Evolutionary conservation across 768 basidiomycete genomes (phyloP), one percentile per base, ranked within the genome.

Genomic region (Suillus clintonianus): DNA sequence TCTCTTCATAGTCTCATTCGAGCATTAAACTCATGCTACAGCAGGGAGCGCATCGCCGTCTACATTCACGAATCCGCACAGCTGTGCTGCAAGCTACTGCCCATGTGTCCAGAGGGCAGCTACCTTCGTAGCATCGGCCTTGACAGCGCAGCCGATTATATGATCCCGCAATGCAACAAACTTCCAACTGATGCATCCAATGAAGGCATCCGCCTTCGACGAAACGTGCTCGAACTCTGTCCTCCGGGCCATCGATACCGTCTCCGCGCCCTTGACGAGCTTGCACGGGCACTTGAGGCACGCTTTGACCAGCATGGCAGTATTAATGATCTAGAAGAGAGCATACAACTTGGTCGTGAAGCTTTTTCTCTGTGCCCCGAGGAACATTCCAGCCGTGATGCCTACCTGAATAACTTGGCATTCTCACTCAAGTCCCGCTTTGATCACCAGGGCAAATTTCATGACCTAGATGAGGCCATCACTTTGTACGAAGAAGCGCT

Each of bases 11-110:
- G 62, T 47, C 67, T 72, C n/a, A 61, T 61, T 27, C 15, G n/a
- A 39, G 62, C 62, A 1, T 41, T 71, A 13, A 50, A 3, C 30
- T 27, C 24, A 22, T 60, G 51, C 30, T 68, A 69, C 59, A 61
- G 62, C 42, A 47, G 54, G 50, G 47, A 51, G 22, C 36, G 61
- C 5, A 22, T 65, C 1, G n/a, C 47, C 4, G 56, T 47, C 15
- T 70, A 71, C 58, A 32, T 68, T 19, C 56, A 68, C 9, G 67
- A 72, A 43, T 62, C 65, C n/a, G 47, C 24, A 6, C 14, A 24
- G 14, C 22, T 48, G 13, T 48, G 14, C 24, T 15, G 14, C 13
- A 15, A 48, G 47, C 14, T 48, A 27, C 13, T 8, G 7, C 24
- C 47, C 3, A 24, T 48, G 14, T 48, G 24, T 48, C 24, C 47